These are phyloP conservation scores for Cytospora mali DNA, from an alignment of 2,329 filamentous ascomycete genomes.

Conservation along the genomic window DNA sequence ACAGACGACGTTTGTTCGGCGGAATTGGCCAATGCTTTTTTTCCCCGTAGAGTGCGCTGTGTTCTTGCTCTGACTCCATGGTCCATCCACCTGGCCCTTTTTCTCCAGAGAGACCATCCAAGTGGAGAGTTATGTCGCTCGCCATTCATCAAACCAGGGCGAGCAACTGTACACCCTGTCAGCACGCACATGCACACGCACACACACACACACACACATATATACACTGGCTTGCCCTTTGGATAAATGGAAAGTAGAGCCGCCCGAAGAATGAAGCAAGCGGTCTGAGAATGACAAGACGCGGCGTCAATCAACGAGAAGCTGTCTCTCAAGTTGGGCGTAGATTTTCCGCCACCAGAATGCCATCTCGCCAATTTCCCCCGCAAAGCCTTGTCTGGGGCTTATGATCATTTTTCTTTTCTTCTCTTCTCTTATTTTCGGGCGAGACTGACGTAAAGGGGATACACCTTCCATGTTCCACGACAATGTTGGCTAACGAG, in stretches of 20 bases:
- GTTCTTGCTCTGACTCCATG: background rate
- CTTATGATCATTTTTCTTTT: background rate
- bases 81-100: background rate
- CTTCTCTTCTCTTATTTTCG: too few relatives aligned
- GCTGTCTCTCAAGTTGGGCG: background rate
- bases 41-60: background rate
- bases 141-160: background rate
- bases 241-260: background rate
- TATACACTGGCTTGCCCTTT: background rate
- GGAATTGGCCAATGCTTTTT: background rate
- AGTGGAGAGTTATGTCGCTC: background rate
- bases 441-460: background rate
- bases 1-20: background rate
- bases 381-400: background rate
- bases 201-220: too few relatives aligned
- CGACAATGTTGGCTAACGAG: background rate
- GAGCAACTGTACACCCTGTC: background rate
- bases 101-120: too few relatives aligned
- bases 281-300: background rate
- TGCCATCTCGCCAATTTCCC: background rate
- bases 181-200: too few relatives aligned
- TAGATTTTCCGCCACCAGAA: background rate
- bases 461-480: background rate
- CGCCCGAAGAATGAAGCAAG: background rate
- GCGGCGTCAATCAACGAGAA: background rate